phyloP scores from a whole-genome alignment of 345 rosid species.

The Trapa incisa region DNA sequence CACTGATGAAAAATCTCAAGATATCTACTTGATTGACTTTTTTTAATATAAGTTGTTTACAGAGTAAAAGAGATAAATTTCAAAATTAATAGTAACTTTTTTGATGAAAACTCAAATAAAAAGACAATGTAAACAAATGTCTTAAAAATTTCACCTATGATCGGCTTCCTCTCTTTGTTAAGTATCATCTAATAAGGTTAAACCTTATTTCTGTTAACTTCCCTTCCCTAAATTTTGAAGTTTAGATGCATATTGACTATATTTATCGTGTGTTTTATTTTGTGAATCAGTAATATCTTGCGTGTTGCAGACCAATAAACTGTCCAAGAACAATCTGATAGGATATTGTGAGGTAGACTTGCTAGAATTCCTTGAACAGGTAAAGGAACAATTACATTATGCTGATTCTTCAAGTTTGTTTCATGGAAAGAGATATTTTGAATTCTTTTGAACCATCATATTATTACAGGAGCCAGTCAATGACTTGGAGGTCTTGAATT shows the following conservation, averaged over 20 bases:
- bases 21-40: not conserved
- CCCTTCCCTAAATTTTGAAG: not conserved
- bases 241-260: not conserved
- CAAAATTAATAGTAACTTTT: too few species aligned
- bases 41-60: too few species aligned
- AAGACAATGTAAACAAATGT: too few species aligned
- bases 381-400: constrained; percentile 17
- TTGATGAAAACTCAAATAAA: too few species aligned
- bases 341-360: constrained; percentile 84
- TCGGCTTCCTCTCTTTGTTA: too few species aligned
- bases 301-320: constrained; percentile 64
- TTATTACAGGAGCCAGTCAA: constrained; percentile 47
- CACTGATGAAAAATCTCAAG: not conserved
- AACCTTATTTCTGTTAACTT: too few species aligned
- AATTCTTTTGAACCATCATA: not conserved
- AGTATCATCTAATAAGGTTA: too few species aligned
- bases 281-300: not conserved
- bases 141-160: too few species aligned
- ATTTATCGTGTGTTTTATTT: not conserved
- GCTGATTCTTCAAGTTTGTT: not conserved
- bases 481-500: constrained; percentile 34
- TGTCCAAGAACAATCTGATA: constrained; percentile 56
- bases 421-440: not conserved
- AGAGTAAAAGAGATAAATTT: too few species aligned
- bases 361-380: constrained; percentile 50